These are phyloP conservation scores for Xylariaceae sp. DNA, from an alignment of 2,329 filamentous ascomycete species.

Conservation along the genomic window DNA sequence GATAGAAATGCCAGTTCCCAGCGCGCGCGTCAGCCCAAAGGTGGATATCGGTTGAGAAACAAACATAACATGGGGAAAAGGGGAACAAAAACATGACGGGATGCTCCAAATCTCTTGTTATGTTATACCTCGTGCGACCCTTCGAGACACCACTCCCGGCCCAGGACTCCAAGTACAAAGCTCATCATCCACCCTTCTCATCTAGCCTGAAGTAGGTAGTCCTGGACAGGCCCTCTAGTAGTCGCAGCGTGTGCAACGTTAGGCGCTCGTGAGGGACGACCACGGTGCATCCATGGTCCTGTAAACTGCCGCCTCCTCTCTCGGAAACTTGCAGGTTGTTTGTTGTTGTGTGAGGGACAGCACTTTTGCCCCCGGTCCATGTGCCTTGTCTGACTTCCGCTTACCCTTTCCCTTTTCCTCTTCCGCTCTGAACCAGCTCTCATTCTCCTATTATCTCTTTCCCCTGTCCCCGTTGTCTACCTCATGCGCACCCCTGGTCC, in stretches of 20 bases:
- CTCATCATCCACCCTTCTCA: conserved; percentile 17
- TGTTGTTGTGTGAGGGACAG: conserved; percentile 11
- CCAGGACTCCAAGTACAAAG: conserved; percentile 12
- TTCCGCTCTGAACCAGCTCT: neutral
- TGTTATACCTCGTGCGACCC: conserved; percentile 32
- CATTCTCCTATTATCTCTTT: neutral
- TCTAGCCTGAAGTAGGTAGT: conserved; percentile 9
- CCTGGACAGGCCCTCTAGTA: neutral
- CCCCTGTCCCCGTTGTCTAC: neutral
- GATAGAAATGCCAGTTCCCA: conserved; percentile 29
- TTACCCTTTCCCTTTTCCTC: conserved; percentile 1
- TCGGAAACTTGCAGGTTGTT: neutral
- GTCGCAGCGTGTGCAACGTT: neutral
- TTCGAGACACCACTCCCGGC: conserved; percentile 22
- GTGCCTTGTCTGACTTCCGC: conserved; percentile 1
- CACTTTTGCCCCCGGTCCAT: conserved; percentile 8
- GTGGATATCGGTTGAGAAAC: conserved; percentile 16
- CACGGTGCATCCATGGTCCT: neutral
- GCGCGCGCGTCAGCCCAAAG: conserved; percentile 15
- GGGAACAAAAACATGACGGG: conserved; percentile 21
- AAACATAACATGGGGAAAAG: conserved; percentile 5
- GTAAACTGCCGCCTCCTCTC: neutral
- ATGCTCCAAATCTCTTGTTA: conserved; percentile 29
- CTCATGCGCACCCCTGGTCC: neutral
- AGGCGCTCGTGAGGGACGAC: neutral